Evolutionary conservation across 257 asterid species (phyloP).

Genomic region (Ehretia macrophylla): DNA sequence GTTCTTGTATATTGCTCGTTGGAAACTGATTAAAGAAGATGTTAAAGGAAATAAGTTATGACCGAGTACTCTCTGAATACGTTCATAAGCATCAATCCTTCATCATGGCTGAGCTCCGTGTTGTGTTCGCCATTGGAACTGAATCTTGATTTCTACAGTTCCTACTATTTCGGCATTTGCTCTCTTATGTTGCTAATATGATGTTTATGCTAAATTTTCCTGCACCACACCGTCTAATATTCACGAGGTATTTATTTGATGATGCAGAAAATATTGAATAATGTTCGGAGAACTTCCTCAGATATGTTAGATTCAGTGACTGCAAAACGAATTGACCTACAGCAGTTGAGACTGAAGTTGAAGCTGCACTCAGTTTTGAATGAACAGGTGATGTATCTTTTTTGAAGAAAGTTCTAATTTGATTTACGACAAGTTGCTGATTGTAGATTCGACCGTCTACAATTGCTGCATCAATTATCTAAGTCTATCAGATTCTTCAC

Average conservation of each 20-base stretch:
- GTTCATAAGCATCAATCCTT: too few relatives aligned
- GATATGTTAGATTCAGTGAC: slow-evolving; percentile 47
- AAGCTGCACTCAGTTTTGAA: slow-evolving; percentile 58
- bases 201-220: background rate
- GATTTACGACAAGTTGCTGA: background rate
- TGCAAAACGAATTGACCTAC: slow-evolving; percentile 55
- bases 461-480: too few relatives aligned
- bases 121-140: too few relatives aligned
- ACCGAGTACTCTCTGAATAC: too few relatives aligned
- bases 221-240: background rate
- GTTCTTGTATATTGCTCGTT: background rate
- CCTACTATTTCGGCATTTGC: too few relatives aligned
- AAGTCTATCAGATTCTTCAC: background rate
- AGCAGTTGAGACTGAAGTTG: slow-evolving; percentile 56
- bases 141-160: too few relatives aligned
- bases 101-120: too few relatives aligned
- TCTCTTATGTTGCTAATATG: too few relatives aligned
- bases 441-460: background rate
- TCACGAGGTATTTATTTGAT: slow-evolving; percentile 8
- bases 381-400: slow-evolving; percentile 43
- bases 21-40: background rate
- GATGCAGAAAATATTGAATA: slow-evolving; percentile 64
- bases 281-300: slow-evolving; percentile 48
- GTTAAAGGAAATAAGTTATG: background rate
- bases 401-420: background rate